Conservation (phyloP, 2,329 filamentous ascomycete species). For the Ascochyta viciae-villosae region DNA sequence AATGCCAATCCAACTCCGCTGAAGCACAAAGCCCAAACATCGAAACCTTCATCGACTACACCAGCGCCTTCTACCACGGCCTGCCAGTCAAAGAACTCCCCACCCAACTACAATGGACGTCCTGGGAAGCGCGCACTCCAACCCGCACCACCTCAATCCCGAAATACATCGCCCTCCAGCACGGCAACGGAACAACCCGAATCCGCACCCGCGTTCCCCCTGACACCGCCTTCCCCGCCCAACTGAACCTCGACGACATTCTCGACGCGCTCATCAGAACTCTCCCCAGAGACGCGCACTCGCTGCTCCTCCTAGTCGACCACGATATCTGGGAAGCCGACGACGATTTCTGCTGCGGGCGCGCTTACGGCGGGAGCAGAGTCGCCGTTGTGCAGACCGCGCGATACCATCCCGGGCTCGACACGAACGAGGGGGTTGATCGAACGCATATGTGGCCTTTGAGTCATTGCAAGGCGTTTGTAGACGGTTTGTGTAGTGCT, state of each 20-base stretch:
- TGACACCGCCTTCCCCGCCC: conserved; percentile 57
- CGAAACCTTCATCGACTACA: conserved; percentile 51
- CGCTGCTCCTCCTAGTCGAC: conserved; percentile 63
- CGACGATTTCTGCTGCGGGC: conserved; percentile 71
- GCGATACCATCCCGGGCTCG: conserved; percentile 64
- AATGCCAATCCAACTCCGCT: background rate
- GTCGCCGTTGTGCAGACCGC: conserved; percentile 68
- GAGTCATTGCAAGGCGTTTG: conserved; percentile 64
- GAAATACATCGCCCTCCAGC: conserved; percentile 57
- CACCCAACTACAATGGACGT: conserved; percentile 53
- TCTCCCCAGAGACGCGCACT: conserved; percentile 65
- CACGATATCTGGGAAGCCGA: conserved; percentile 72
- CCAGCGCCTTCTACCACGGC: conserved; percentile 62
- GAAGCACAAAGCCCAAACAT: conserved; percentile 18
- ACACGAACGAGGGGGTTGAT: conserved; percentile 54
- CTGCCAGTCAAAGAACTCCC: conserved; percentile 58
- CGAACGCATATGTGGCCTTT: conserved; percentile 68
- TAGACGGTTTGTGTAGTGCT: conserved; percentile 51
- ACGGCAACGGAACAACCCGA: conserved; percentile 51
- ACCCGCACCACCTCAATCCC: conserved; percentile 13
- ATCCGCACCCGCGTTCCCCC: conserved; percentile 60
- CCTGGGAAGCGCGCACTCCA: conserved; percentile 52
- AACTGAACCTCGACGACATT: conserved; percentile 68
- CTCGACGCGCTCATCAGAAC: conserved; percentile 63
- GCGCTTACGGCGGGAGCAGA: conserved; percentile 70